phyloP scores from a whole-genome alignment of 306 rosid genomes.

The Carpinus viminea region DNA sequence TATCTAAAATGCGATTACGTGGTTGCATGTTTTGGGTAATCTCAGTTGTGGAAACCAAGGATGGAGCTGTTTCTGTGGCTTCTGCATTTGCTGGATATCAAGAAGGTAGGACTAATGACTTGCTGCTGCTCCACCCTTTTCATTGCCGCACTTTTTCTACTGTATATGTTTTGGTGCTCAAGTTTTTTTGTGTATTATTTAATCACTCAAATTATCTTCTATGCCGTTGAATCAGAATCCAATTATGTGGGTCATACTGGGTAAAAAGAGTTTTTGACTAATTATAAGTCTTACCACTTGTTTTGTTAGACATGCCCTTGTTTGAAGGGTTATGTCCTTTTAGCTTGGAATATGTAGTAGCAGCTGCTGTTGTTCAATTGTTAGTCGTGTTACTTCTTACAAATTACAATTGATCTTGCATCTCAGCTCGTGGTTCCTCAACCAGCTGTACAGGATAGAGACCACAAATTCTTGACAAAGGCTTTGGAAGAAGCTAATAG shows the following conservation, averaged over 20 bases:
- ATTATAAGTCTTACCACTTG: not conserved
- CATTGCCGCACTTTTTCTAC: not conserved
- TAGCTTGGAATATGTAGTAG: not conserved
- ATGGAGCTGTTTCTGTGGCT: constrained; percentile 85
- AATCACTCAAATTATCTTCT: not conserved
- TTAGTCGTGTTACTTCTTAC: not conserved
- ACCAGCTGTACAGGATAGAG: constrained; percentile 85
- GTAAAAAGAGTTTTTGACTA: too few relatives aligned
- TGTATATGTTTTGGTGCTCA: too few relatives aligned
- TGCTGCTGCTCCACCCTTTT: not conserved
- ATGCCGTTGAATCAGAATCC: not conserved
- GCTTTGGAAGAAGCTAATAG: constrained; percentile 95
- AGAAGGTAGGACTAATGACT: constrained; percentile 51
- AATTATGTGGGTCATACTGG: not conserved
- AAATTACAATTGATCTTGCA: constrained; percentile 8
- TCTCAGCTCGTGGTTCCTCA: constrained; percentile 34
- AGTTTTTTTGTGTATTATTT: not conserved
- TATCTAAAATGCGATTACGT: not conserved
- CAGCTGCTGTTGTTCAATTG: not conserved
- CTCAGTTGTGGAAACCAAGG: constrained; percentile 71
- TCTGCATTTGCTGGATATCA: constrained; percentile 85
- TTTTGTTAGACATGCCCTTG: not conserved
- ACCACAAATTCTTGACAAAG: constrained; percentile 69
- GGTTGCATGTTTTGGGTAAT: constrained; percentile 1
- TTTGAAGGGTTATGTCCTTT: not conserved